A percentile compares a stretch with the other conserved stretches of the same genome.
These are phyloP conservation scores for Mycena belliarum DNA, from an alignment of 768 basidiomycete genomes.

Conservation along the genomic window DNA sequence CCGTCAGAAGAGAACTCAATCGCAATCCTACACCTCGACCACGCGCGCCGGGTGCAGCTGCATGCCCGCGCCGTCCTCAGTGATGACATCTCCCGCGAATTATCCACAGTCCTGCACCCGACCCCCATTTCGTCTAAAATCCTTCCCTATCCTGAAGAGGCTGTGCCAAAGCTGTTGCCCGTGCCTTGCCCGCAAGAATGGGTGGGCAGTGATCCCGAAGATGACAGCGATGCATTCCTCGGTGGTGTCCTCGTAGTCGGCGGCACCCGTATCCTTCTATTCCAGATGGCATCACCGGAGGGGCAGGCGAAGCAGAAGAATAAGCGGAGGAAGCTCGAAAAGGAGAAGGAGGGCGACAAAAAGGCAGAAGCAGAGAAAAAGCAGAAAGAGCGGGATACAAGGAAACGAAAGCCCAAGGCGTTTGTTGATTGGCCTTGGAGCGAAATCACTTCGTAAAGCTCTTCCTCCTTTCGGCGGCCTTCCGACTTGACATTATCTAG, in stretches of 20 bases:
- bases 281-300: conserved; percentile 51
- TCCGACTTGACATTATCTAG: conserved; percentile 31
- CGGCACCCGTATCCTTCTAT: conserved; percentile 63
- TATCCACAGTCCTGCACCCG: conserved; percentile 51
- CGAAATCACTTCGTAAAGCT: conserved; percentile 63
- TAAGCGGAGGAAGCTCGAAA: conserved; percentile 55
- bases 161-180: conserved; percentile 41
- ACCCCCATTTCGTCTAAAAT: conserved; percentile 52
- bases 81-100: conserved; percentile 48
- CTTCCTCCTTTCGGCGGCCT: not conserved
- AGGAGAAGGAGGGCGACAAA: conserved; percentile 49
- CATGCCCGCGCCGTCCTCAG: conserved; percentile 53
- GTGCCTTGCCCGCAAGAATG: conserved; percentile 35
- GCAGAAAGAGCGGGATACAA: conserved; percentile 55
- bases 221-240: conserved; percentile 36
- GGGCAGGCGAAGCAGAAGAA: conserved; percentile 53
- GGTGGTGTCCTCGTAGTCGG: conserved; percentile 77
- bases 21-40: conserved; percentile 70
- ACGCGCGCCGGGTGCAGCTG: conserved; percentile 61
- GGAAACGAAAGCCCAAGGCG: conserved; percentile 55
- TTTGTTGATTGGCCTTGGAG: conserved; percentile 76
- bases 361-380: conserved; percentile 46
- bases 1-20: conserved; percentile 50
- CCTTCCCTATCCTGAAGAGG: conserved; percentile 45
- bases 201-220: conserved; percentile 28